A percentile compares a stretch with the other conserved stretches of the same genome.
Conservation (phyloP, 495 filamentous ascomycete genomes). For the Podospora pseudocomata region DNA sequence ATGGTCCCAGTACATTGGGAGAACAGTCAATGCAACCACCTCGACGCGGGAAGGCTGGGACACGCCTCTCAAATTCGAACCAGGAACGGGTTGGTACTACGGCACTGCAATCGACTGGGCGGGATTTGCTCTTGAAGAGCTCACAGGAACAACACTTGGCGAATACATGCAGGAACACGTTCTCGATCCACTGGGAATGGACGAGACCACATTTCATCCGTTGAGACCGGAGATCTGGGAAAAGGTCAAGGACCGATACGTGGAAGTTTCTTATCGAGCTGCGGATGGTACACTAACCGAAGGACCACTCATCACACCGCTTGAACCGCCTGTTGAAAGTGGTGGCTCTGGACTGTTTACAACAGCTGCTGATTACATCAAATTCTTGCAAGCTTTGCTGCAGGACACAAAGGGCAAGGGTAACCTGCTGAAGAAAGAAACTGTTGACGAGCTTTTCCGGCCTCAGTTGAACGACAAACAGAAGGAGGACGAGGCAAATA, state of each 20-base stretch:
- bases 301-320: slow-evolving; percentile 10
- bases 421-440: slow-evolving; percentile 25
- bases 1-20: slow-evolving; percentile 25
- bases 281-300: slow-evolving; percentile 7
- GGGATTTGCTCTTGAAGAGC: slow-evolving; percentile 26
- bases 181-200: slow-evolving; percentile 25
- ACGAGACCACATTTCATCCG: slow-evolving; percentile 19
- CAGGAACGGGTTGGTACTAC: slow-evolving; percentile 31
- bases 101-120: slow-evolving; percentile 34
- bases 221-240: neutral
- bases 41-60: slow-evolving; percentile 30
- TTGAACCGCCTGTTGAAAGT: slow-evolving; percentile 25
- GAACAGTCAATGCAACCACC: slow-evolving; percentile 14
- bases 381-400: slow-evolving; percentile 49
- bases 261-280: neutral
- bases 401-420: slow-evolving; percentile 8
- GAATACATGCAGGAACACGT: slow-evolving; percentile 26
- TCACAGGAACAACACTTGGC: slow-evolving; percentile 22
- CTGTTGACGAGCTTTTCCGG: slow-evolving; percentile 50
- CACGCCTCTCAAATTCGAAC: slow-evolving; percentile 29
- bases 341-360: slow-evolving; percentile 55
- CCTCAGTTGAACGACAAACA: slow-evolving; percentile 43
- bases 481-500: slow-evolving; percentile 9
- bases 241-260: slow-evolving; percentile 1
- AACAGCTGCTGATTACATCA: slow-evolving; percentile 45